phyloP scores from a whole-genome alignment of 2,329 filamentous ascomycete species.

The Colletotrichum graminicola region DNA sequence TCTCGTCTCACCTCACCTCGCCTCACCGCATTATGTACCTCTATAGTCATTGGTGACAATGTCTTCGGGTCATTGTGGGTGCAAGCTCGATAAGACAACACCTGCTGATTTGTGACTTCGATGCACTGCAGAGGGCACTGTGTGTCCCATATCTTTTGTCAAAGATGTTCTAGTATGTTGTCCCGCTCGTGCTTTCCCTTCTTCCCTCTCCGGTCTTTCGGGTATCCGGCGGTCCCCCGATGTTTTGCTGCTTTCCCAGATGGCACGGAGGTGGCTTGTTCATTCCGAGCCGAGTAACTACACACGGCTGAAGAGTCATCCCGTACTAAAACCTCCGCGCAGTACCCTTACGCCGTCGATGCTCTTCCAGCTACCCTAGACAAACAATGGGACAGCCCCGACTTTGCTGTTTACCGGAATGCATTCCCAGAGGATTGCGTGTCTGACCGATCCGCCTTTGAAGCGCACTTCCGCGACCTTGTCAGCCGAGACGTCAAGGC shows the following conservation, averaged over 20 bases:
- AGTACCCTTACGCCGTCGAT: slow-evolving; percentile 84
- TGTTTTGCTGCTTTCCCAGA: slow-evolving; percentile 33
- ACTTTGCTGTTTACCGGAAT: slow-evolving; percentile 75
- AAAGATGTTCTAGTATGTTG: slow-evolving; percentile 82
- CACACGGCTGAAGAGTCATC: slow-evolving; percentile 15
- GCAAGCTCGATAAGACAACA: slow-evolving; percentile 10
- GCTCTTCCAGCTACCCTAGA: slow-evolving; percentile 74
- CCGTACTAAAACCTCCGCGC: slow-evolving; percentile 24
- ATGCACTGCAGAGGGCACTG: slow-evolving; percentile 75
- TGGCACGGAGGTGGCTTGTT: slow-evolving; percentile 25
- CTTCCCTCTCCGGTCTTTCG: slow-evolving; percentile 40
- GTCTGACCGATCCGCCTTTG: slow-evolving; percentile 68
- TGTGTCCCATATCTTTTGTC: slow-evolving; percentile 87
- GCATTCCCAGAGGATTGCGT: slow-evolving; percentile 77
- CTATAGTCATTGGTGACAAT: not conserved
- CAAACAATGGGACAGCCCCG: slow-evolving; percentile 73
- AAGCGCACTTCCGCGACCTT: slow-evolving; percentile 77
- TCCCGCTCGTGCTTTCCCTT: slow-evolving; percentile 28
- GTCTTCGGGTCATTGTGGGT: slow-evolving; percentile 6
- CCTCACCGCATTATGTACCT: slow-evolving; percentile 11
- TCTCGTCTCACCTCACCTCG: not conserved
- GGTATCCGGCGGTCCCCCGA: slow-evolving; percentile 41
- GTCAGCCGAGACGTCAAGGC: slow-evolving; percentile 80
- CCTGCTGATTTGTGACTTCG: slow-evolving; percentile 27
- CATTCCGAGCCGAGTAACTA: slow-evolving; percentile 27